phyloP scores from a whole-genome alignment of 1,284 basidiomycete genomes.

The Pseudozyma sp. region DNA sequence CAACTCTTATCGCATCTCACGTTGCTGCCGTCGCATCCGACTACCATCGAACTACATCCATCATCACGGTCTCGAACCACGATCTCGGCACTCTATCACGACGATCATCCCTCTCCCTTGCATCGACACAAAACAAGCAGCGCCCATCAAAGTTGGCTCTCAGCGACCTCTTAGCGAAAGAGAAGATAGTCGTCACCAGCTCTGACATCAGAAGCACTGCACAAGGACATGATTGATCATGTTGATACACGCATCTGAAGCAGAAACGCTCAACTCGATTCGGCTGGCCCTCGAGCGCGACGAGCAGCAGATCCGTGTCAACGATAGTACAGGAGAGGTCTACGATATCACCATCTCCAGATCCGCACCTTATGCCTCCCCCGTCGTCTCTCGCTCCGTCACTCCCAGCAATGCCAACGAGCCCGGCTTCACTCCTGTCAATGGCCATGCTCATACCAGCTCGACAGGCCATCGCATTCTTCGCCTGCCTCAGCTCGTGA shows the following conservation, averaged over 20 bases:
- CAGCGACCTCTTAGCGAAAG: neutral
- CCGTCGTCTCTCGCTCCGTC: slow-evolving; percentile 47
- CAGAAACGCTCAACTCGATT: slow-evolving; percentile 57
- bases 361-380: slow-evolving; percentile 62
- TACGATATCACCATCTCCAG: slow-evolving; percentile 65
- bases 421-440: slow-evolving; percentile 15
- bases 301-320: slow-evolving; percentile 63
- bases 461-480: slow-evolving; percentile 50
- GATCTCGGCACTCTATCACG: neutral
- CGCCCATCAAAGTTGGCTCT: neutral
- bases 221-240: slow-evolving; percentile 31
- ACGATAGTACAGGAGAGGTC: slow-evolving; percentile 59
- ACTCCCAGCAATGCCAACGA: slow-evolving; percentile 48
- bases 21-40: neutral
- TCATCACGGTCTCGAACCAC: neutral
- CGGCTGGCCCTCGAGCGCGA: slow-evolving; percentile 59
- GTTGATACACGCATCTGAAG: slow-evolving; percentile 55
- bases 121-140: neutral
- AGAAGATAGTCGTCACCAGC: too few species aligned
- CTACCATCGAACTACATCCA: neutral
- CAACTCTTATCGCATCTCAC: neutral
- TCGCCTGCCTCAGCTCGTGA: slow-evolving; percentile 58
- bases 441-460: slow-evolving; percentile 19
- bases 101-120: neutral
- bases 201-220: too few species aligned